phyloP scores from a whole-genome alignment of 1,139 yeast species.

The Arxiozyma bovina region DNA sequence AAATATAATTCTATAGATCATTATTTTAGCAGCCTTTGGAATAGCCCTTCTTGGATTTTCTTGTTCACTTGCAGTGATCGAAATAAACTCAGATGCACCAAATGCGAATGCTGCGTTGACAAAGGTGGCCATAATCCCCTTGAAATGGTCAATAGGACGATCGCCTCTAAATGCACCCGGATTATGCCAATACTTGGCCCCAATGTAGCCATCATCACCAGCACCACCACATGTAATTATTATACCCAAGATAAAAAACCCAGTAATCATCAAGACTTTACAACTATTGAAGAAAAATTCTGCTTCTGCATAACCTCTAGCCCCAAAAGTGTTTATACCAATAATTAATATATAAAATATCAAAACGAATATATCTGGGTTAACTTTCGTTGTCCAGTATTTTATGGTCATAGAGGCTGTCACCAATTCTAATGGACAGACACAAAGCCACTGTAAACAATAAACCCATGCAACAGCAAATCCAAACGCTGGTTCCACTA shows the following conservation, averaged over 20 bases:
- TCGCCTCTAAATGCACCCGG: constrained; percentile 37
- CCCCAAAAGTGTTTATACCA: constrained; percentile 46
- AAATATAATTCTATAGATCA: constrained; percentile 64
- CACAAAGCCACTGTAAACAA: constrained; percentile 51
- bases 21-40: constrained; percentile 68
- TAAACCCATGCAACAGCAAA: constrained; percentile 67
- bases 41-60: constrained; percentile 65
- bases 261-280: constrained; percentile 50
- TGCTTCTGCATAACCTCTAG: constrained; percentile 54
- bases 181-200: constrained; percentile 40
- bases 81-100: constrained; percentile 65
- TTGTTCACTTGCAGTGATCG: constrained; percentile 74
- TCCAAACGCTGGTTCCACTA: constrained; percentile 54
- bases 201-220: constrained; percentile 45
- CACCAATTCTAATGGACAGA: constrained; percentile 53
- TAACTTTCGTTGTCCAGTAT: constrained; percentile 47
- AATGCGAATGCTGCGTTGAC: constrained; percentile 69
- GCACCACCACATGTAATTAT: constrained; percentile 52
- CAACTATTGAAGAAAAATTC: constrained; percentile 67
- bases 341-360: constrained; percentile 50
- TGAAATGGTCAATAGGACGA: constrained; percentile 45
- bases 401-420: constrained; percentile 32
- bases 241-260: constrained; percentile 42
- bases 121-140: constrained; percentile 57
- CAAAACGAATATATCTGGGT: constrained; percentile 59